These are phyloP conservation scores for Helianthus annuus DNA, from an alignment of 129 eudicot genomes.

Conservation along the genomic window HanXRQr2.0-SUNRISE NC_035436.2:157785027-157785526, in stretches of 20 bases:
- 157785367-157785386: conserved; percentile 63
- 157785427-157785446: conserved; percentile 85
- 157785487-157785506: conserved; percentile 56
- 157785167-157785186: conserved; percentile 10
- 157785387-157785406: conserved; percentile 72
- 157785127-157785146: too few species aligned
- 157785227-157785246: conserved; percentile 37
- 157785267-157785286: conserved; percentile 25
- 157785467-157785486: conserved; percentile 64
- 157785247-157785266: conserved; percentile 30
- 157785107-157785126: too few species aligned
- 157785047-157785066: too few species aligned
- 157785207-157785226: conserved; percentile 22
- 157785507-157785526: conserved; percentile 73
- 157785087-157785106: too few species aligned
- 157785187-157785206: neutral
- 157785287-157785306: conserved; percentile 27
- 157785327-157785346: conserved; percentile 24
- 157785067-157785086: too few species aligned
- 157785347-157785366: conserved; percentile 26
- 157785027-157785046: too few species aligned
- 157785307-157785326: conserved; percentile 63
- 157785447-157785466: conserved; percentile 91
- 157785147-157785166: conserved; percentile 3
- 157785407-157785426: conserved; percentile 80